phyloP scores from a whole-genome alignment of 345 rosid species.

The Heritiera fomes region DNA sequence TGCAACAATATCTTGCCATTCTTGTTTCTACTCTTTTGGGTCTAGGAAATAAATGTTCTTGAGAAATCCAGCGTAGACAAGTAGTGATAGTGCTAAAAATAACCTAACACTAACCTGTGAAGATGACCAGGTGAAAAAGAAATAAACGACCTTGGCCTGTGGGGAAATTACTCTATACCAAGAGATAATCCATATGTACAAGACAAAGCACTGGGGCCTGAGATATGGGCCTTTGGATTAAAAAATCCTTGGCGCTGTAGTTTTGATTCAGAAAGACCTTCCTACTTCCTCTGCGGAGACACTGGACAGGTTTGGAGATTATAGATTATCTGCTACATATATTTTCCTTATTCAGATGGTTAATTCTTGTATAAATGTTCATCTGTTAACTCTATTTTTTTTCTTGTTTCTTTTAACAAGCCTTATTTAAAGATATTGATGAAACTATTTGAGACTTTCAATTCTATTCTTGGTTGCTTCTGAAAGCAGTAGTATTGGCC shows the following conservation, averaged over 20 bases:
- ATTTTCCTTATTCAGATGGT: not conserved
- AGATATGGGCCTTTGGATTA: constrained; percentile 61
- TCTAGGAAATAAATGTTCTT: not conserved
- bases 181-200: constrained; percentile 45
- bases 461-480: not conserved
- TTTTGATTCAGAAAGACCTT: constrained; percentile 54
- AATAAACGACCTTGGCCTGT: constrained; percentile 32
- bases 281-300: constrained; percentile 55
- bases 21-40: not conserved
- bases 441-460: not conserved
- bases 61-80: too few relatives aligned
- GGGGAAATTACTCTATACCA: constrained; percentile 65
- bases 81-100: too few relatives aligned
- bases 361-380: not conserved
- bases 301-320: constrained; percentile 47
- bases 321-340: not conserved
- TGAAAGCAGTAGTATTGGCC: not conserved
- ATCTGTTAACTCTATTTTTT: too few relatives aligned
- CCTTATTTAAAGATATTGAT: not conserved
- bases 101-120: too few relatives aligned
- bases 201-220: constrained; percentile 45
- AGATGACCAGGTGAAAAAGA: not conserved
- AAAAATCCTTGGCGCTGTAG: constrained; percentile 65
- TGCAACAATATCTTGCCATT: not conserved
- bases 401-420: not conserved